A percentile compares a stretch with the other conserved stretches of the same genome.
phyloP scores from a whole-genome alignment of 345 rosid genomes.

The Luvunga scandens region DNA sequence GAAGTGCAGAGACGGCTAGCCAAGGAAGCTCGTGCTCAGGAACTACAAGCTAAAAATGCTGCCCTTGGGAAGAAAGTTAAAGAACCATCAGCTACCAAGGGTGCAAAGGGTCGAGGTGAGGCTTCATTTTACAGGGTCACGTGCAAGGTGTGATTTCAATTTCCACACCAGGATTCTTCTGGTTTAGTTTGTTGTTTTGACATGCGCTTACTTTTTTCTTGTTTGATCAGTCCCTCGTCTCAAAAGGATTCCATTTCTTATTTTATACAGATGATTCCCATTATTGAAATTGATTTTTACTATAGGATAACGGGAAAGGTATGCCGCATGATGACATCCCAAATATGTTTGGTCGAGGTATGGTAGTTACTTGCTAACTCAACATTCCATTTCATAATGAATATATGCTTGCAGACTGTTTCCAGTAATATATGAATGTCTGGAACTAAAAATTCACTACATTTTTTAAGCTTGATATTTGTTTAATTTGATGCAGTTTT shows the following conservation, averaged over 20 bases:
- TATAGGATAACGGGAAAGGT: slow-evolving; percentile 96
- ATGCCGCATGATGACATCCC: slow-evolving; percentile 99
- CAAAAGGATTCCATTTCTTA: background rate
- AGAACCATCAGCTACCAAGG: slow-evolving; percentile 64
- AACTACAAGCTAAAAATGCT: slow-evolving; percentile 80
- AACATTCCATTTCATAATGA: background rate
- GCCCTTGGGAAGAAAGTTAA: slow-evolving; percentile 72
- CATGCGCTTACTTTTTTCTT: background rate
- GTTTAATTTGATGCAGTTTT: slow-evolving; percentile 53
- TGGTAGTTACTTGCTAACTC: slow-evolving; percentile 8
- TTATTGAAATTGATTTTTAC: slow-evolving; percentile 16
- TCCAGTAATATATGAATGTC: background rate
- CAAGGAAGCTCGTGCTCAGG: slow-evolving; percentile 82
- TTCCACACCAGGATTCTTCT: slow-evolving; percentile 7
- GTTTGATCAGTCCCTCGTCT: slow-evolving; percentile 4
- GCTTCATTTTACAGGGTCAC: slow-evolving; percentile 90
- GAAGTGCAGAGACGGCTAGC: slow-evolving; percentile 75
- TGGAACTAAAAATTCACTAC: background rate
- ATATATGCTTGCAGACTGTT: background rate
- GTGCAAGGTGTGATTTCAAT: slow-evolving; percentile 69
- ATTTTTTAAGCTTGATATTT: slow-evolving; percentile 10
- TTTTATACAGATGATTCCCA: slow-evolving; percentile 1
- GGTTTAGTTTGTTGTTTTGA: background rate
- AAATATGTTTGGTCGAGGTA: slow-evolving; percentile 97
- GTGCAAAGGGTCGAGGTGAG: slow-evolving; percentile 81